These are phyloP conservation scores for Stellera chamaejasme DNA, from an alignment of 345 rosid species.

Conservation along the genomic window DNA sequence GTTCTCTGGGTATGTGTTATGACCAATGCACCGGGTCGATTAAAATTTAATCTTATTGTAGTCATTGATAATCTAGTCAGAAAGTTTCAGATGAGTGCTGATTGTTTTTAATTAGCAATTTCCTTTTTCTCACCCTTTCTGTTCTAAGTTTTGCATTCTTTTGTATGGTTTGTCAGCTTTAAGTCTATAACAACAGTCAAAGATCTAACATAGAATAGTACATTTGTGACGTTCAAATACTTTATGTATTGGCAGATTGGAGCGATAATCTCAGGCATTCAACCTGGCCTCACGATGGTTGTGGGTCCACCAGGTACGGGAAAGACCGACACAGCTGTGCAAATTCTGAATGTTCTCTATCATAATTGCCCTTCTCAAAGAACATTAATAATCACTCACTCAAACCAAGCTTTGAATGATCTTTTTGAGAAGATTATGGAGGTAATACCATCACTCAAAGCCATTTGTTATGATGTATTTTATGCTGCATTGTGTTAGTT, in stretches of 20 bases:
- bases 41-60: not conserved
- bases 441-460: conserved; percentile 25
- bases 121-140: too few species aligned
- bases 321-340: conserved; percentile 99
- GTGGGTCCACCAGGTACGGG: conserved; percentile 99
- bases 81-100: too few species aligned
- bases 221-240: conserved; percentile 5
- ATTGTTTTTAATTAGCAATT: too few species aligned
- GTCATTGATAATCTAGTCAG: too few species aligned
- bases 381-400: conserved; percentile 92
- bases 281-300: conserved; percentile 97
- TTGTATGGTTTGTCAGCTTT: too few species aligned
- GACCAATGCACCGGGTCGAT: not conserved
- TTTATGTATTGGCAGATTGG: conserved; percentile 51
- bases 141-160: too few species aligned
- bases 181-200: not conserved
- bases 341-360: conserved; percentile 86
- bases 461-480: too few species aligned
- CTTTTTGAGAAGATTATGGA: conserved; percentile 98
- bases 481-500: too few species aligned
- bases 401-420: conserved; percentile 98
- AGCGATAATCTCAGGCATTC: conserved; percentile 94
- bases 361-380: conserved; percentile 98
- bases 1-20: not conserved
- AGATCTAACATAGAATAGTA: not conserved